Base-by-base conservation (phyloP, 768 basidiomycete species). In the Boletales sp. region DNA sequence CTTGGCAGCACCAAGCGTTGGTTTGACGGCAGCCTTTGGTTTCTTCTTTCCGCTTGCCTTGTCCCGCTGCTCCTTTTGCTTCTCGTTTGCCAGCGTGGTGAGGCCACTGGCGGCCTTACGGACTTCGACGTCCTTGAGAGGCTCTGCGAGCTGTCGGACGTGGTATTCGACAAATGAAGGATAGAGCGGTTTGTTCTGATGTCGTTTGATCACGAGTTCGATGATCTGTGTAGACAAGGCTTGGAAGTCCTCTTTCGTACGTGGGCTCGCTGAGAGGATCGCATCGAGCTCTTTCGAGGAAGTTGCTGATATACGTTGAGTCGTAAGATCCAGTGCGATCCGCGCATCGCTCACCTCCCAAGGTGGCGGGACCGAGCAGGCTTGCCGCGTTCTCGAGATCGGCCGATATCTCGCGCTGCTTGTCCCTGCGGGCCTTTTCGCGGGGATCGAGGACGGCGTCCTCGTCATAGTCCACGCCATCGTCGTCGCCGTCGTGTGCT, bases 41-140 rank as follows among this genome's bases (percentile, higher is more conserved):
- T 94, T 94, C 75, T 93, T 95, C 81, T 94, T 96, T 30, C 92
- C 91, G 52, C 82, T 85, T 2, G 83, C 76, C 67, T 87, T 90
- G 33, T 94, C 91, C 55, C 86, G 79, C 59, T 87, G 84, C 64
- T 91, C 91, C 70, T 83, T 90, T 72, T 94, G 90, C 73, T 98
- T 99, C 74, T 94, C 92, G 62, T 95, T 97, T 44, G 93, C 88
- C 7, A 98, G 75, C 3, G 89, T 86, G 14, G 90, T 91, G 48
- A 99, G 72, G 4, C 76, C 83, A 44, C 83, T 87, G 0, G 92
- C 90, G 0, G 82, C 90, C 65, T 97, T 97, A 54, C 94, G 81
- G 25, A 93, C 85, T 59, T 99, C 95, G 45, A 93, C 83, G 54
- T 97, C 93, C 60, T 85, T 88, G 48, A 98, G 77, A 6, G 91